These are phyloP conservation scores for Adansonia madagascariensis DNA, from an alignment of 441 rosid genomes.

Conservation along the genomic window DNA sequence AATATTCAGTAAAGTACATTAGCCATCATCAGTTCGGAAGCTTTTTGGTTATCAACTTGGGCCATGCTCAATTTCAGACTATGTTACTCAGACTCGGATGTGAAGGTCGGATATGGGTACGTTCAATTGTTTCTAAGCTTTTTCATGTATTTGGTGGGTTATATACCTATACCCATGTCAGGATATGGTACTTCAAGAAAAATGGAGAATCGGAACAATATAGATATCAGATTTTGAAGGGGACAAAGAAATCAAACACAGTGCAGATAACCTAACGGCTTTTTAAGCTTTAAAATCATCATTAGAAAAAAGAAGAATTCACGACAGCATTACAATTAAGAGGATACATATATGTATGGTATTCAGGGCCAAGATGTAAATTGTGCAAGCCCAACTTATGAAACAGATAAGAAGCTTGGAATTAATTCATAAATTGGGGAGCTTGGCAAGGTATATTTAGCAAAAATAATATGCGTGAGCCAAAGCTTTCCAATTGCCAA, in stretches of 20 bases:
- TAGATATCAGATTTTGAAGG: not conserved
- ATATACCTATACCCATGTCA: too few relatives aligned
- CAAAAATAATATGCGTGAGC: not conserved
- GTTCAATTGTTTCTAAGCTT: too few relatives aligned
- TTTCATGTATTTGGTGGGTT: too few relatives aligned
- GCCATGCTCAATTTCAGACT: not conserved
- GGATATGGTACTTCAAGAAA: too few relatives aligned
- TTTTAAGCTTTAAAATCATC: not conserved
- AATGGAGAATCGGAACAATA: too few relatives aligned
- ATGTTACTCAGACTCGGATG: too few relatives aligned
- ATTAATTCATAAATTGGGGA: not conserved
- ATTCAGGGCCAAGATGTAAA: not conserved
- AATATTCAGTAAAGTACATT: not conserved
- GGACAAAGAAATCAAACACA: not conserved
- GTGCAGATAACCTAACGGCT: not conserved
- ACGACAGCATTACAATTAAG: not conserved
- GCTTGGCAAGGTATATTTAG: not conserved
- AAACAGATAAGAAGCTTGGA: not conserved
- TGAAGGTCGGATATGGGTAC: too few relatives aligned
- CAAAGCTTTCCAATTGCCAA: not conserved
- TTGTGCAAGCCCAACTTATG: not conserved
- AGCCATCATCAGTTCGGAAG: not conserved
- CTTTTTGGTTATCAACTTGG: not conserved
- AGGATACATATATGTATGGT: not conserved
- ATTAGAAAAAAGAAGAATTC: not conserved